Base-by-base conservation (phyloP, 2,329 filamentous ascomycete species). In the Periconia sp. region DNA sequence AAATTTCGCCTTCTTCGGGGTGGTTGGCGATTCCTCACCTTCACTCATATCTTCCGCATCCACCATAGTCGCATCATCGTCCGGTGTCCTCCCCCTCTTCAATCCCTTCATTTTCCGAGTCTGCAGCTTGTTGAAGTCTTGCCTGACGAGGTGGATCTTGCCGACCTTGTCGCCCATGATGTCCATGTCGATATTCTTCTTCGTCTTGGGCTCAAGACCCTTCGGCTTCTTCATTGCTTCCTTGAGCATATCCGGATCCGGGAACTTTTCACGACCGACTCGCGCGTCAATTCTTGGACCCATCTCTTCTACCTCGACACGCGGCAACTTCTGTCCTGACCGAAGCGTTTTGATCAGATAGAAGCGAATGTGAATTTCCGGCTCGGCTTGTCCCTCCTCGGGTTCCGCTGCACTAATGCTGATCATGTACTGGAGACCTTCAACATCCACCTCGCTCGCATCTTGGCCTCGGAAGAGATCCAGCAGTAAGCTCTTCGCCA, bases 21-120 rank as follows among this genome's bases (percentile, higher is more conserved):
- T 56, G 7, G 54, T 53, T 29, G 22, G n/a, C 24, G 32, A 23
- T 9, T 57, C 46, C 19, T 58, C 50, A 8, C 56, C 57, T 29
- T 63, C 59, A n/a, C 48, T 54, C 13, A 43, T 55, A 16, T 58
- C 61, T 17, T 59, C 58, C 5, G 56, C 54, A 32, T 50, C 52
- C 3, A 47, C 48, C 33, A 51, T 46, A 13, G 36, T 46, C 6
- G 45, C 48, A 34, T 59, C 56, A 32, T 78, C 77, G 31, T 58
- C 65, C 15, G 40, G 40, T 18, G 40, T 43, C 40, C 89, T 83
- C 53, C 81, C 84, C 55, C 94, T 81, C 83, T 97, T 99, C 57
- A 99, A 73, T 56, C 92, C 94, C 84, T 99, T 99, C 92, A 99
- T 97, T 84, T 99, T 99, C 66, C 94, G 86, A 39, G 92, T 95